These are phyloP conservation scores for Austroboletus eburneus DNA, from an alignment of 768 basidiomycete species.

Conservation along the genomic window DNA sequence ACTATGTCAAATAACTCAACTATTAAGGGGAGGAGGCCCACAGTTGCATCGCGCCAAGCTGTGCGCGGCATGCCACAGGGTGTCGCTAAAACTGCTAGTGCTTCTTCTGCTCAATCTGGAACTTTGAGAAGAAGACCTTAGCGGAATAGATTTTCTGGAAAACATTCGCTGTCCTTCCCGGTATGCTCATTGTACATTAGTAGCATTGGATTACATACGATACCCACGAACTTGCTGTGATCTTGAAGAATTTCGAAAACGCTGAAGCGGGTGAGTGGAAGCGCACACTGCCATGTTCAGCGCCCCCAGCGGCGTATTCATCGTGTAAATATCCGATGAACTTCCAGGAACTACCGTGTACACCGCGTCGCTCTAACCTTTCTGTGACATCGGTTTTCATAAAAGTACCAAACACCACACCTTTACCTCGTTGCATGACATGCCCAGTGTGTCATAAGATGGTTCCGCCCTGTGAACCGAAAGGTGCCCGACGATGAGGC, in stretches of 20 bases:
- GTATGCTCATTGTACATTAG: constrained; percentile 24
- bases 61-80: constrained; percentile 9
- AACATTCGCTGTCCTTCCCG: background rate
- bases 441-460: constrained; percentile 12
- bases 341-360: background rate
- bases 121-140: constrained; percentile 20
- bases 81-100: constrained; percentile 18
- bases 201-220: constrained; percentile 9
- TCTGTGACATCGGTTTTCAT: background rate
- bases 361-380: no score
- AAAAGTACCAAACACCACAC: constrained; percentile 16
- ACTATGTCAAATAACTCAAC: constrained; percentile 7
- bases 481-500: constrained; percentile 3
- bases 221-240: background rate
- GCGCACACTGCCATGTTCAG: no score
- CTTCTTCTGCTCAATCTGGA: constrained; percentile 26
- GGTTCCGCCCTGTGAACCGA: constrained; percentile 7
- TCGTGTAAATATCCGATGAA: background rate
- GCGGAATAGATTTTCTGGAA: background rate
- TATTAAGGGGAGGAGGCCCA: constrained; percentile 13
- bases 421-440: constrained; percentile 19
- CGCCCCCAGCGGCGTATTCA: no score
- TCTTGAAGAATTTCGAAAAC: background rate
- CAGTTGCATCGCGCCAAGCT: constrained; percentile 6
- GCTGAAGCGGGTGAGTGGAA: no score